Base-by-base conservation (phyloP, 106 monocot genomes). In the Phalaenopsis aphrodite region DNA sequence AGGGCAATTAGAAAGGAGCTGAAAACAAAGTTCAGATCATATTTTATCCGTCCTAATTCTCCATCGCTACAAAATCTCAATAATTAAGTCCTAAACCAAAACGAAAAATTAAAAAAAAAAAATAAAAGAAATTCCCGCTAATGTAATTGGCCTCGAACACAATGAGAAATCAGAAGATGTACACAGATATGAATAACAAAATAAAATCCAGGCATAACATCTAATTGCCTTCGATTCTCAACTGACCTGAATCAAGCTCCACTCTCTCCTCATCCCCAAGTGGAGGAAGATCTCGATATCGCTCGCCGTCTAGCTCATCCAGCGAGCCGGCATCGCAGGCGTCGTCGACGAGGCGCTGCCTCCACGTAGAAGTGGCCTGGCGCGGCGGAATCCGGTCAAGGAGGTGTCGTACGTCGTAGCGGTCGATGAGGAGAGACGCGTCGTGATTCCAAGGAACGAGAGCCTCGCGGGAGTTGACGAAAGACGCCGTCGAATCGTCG, bases 361-460 rank as follows among this genome's bases (percentile, higher is more conserved):
- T 73, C 76, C 55, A 10, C 18, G 14, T 39, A 45, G 42, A 19
- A 18, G 55, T 8, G 19, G 67, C 45, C 5, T 88, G 80, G 68
- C 85, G 87, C 1, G 81, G 81, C 41, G 93, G 96, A 72, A 90
- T 85, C 61, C 88, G 88, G 75, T 94, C 92, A 77, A 97, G 94
- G 81, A 97, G 94, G 81, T 97, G 94, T 55, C 97, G 97, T 12
- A 87, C 97, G 79, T 97, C 97, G 82, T 92, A 90, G 69, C 97
- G 94, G 72, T 97, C 97, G 81, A 97, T 90, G 64, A 94, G 82
- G 52, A 94, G 92, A 8, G 94, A 84, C 4, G 83, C 48, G 75
- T 90, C 86, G 58, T 79, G 85, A 83, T 64, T 88, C 89, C 92
- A 97, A 17, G 92, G 90, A 41, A 97, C 94, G 41, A 97, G 92